Conservation (phyloP, 352 stramenopile species). For the Phytophthora ohioensis region DNA sequence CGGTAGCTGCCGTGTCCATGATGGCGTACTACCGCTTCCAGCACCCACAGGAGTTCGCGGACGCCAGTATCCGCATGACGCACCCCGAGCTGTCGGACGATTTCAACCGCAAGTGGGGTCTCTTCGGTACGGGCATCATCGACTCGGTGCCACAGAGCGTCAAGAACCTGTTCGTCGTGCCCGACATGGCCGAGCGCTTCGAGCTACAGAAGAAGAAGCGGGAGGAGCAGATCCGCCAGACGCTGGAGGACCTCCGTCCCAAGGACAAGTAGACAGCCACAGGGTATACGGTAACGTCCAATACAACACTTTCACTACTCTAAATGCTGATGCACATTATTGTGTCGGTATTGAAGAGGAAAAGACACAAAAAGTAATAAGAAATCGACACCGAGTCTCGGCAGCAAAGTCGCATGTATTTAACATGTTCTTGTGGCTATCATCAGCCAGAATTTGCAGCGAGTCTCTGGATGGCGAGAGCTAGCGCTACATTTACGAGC, state of each 20-base stretch:
- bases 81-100: conserved; percentile 81
- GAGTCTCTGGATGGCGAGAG: conserved; percentile 34
- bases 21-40: conserved; percentile 86
- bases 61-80: conserved; percentile 81
- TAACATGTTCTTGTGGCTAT: conserved; percentile 37
- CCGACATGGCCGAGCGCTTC: conserved; percentile 75
- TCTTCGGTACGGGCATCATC: conserved; percentile 83
- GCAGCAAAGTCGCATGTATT: conserved; percentile 59
- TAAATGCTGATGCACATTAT: neutral
- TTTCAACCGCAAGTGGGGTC: conserved; percentile 79
- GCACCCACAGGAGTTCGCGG: conserved; percentile 84
- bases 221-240: conserved; percentile 74
- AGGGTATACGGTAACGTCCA: neutral
- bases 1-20: conserved; percentile 80
- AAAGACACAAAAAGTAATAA: conserved; percentile 4
- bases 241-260: conserved; percentile 78
- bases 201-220: conserved; percentile 78
- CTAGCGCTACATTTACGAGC: conserved; percentile 81
- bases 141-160: conserved; percentile 74
- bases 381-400: conserved; percentile 30
- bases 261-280: conserved; percentile 60
- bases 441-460: conserved; percentile 37
- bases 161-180: conserved; percentile 71
- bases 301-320: neutral
- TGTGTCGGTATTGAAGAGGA: neutral